Evolutionary conservation across 345 rosid species (phyloP), one percentile per base, ranked within the genome.

Genomic region (Cardamine chenopodiifolia): DNA sequence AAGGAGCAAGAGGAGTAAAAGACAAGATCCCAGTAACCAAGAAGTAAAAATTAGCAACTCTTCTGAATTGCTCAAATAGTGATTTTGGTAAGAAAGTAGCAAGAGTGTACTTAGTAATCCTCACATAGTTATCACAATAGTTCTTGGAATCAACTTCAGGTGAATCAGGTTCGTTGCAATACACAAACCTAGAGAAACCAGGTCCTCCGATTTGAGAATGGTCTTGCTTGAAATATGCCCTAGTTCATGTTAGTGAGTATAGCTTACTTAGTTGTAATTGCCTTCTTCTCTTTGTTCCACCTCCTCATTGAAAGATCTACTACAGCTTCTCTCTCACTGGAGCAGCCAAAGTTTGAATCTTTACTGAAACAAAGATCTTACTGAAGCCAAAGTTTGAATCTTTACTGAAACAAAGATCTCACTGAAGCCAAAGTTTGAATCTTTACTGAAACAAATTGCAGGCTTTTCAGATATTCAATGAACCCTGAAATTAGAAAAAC

Each of bases 11-110:
- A 31, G 72, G 3, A 74, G 97, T 91, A 82, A 91, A 91, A 55
- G 98, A 74, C 71, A 93, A 66, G 66, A 88, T 69, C 35, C 94
- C 98, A 68, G 81, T 74, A 14, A 88, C 88, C 75, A 94, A 76
- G 80, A 94, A 94, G 78, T 58, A 94, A 72, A 94, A 94, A 70
- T 94, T 94, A 13, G 98, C 98, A 0, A 91, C 98, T 81, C 98
- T 87, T 50, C 98, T 85, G 32, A 94, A 94, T 84, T 94, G 98
- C 83, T 94, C 97, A 79, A 94, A 94, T 81, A 94, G 85, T 22
- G 98, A 91, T 75, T 94, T 91, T 1, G 98, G 98, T 72, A 91
- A 77, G 84, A 94, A 91, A 73, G 89, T 84, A 22, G 88, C 89
- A 13, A 84, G 68, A 25, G 87, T 94, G 39, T 94, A 94, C 78